Evolutionary conservation across 495 filamentous ascomycete species (phyloP), one percentile per base, ranked within the genome.

Genomic region (Evernia prunastri): DNA sequence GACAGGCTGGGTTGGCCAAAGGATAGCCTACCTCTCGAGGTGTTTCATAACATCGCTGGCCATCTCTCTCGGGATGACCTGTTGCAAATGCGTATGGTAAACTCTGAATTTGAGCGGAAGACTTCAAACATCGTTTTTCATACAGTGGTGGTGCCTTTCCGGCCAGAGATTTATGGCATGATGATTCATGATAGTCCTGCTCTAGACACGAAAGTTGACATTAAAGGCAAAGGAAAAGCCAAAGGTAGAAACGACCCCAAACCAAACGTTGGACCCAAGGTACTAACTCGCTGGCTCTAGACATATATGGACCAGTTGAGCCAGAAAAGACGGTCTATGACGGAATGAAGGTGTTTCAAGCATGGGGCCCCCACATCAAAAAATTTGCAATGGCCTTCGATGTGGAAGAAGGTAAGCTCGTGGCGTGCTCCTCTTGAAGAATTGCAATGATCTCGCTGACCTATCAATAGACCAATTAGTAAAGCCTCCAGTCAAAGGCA

Each of bases 361-460:
- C 77, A 35, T 83, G 82, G 66, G 82, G 80, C 17, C 68, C 70
- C 1, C 70, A 78, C 29, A 83, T 86, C 37, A 69, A 63, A 10
- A 77, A 74, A 54, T 81, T 83, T 65, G 84, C 78, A 2, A 76
- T 87, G 69, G 78, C 78, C 20, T 81, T 85, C 60, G 84, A 86
- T 53, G 74, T 85, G 4, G 75, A 79, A 42, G 76, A 81, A 61
- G 61, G 63, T 64, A 63, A 66, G 56, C 49, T 59, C 20, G 4
- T 54, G 31, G 15, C 15, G 17, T 39, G 20, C 29, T 23, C 29
- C 25, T 7, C 27, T 1, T 49, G 45, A 2, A 17, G 7, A 25
- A 29, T 2, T 35, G 25, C 35, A 20, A 27, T 1, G 13, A 15
- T n/a, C 31, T 13, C n/a, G 10, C 29, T 63, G 18, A 31, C 29